Conservation (phyloP, 140 eudicot species). For the Cichorium intybus region DNA sequence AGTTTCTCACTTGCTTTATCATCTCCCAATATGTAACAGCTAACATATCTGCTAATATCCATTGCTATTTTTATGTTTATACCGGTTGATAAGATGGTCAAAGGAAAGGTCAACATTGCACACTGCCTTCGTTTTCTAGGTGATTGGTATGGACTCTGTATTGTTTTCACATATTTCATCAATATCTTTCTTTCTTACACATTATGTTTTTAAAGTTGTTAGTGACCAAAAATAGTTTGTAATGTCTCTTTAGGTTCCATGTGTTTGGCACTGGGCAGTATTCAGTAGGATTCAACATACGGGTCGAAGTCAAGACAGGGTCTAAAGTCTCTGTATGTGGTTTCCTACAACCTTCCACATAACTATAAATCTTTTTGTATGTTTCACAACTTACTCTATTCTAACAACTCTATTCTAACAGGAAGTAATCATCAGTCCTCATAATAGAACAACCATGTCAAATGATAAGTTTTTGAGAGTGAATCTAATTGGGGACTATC, state of each 20-base stretch:
- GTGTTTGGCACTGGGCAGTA: conserved; percentile 83
- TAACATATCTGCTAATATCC: conserved; percentile 3
- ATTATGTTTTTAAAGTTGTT: not conserved
- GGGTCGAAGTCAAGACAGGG: conserved; percentile 62
- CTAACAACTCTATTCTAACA: too few relatives aligned
- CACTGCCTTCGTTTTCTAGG: conserved; percentile 92
- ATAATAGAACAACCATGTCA: too few relatives aligned
- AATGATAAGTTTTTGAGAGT: too few relatives aligned
- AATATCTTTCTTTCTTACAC: not conserved
- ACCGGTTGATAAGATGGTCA: conserved; percentile 74
- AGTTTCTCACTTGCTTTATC: not conserved
- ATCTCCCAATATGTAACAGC: not conserved
- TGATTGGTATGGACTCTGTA: conserved; percentile 67
- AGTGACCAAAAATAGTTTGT: conserved; percentile 1
- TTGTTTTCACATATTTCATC: conserved; percentile 9
- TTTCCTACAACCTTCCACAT: not conserved
- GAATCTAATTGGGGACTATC: too few relatives aligned
- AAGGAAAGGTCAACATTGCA: conserved; percentile 89
- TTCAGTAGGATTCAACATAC: conserved; percentile 69
- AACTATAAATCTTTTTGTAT: too few relatives aligned
- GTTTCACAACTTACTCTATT: too few relatives aligned
- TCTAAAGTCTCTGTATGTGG: conserved; percentile 52
- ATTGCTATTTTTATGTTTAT: not conserved
- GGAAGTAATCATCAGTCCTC: too few relatives aligned
- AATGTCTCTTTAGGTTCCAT: conserved; percentile 64